Conservation (phyloP, 139 green algal genomes). For the Chlamydomonas sp. region DNA sequence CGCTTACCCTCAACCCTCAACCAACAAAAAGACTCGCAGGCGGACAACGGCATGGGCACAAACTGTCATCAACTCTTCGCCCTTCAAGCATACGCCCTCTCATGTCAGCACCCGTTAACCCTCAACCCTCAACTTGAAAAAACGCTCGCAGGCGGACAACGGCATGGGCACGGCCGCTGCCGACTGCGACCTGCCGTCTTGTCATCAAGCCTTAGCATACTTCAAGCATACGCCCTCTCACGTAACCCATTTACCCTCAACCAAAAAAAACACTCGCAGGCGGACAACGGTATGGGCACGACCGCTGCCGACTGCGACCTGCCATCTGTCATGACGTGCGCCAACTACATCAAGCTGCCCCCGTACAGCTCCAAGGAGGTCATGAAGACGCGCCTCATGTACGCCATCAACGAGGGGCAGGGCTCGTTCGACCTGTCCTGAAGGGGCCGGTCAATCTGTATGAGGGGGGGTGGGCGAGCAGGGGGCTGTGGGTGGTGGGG, state of each 20-base stretch:
- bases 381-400: constrained; percentile 74
- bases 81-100: too few species aligned
- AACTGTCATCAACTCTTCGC: too few species aligned
- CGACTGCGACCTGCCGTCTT: constrained; percentile 83
- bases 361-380: constrained; percentile 87
- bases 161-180: too few species aligned
- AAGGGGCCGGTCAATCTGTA: too few species aligned
- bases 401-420: constrained; percentile 86
- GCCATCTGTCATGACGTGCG: constrained; percentile 97
- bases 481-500: too few species aligned
- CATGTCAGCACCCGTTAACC: neutral
- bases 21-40: too few species aligned
- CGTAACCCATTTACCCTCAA: neutral
- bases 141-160: too few species aligned
- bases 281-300: neutral
- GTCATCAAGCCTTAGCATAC: neutral
- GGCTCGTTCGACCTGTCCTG: constrained; percentile 92
- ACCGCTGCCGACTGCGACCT: constrained; percentile 71
- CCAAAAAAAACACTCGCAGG: neutral
- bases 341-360: constrained; percentile 99
- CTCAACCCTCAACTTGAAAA: neutral
- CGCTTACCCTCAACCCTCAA: too few species aligned
- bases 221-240: constrained; percentile 1
- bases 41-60: too few species aligned
- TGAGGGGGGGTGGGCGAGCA: too few species aligned